Evolutionary conservation across 2,329 filamentous ascomycete genomes (phyloP).

Genomic region (Simplicillium aogashimaense): DNA sequence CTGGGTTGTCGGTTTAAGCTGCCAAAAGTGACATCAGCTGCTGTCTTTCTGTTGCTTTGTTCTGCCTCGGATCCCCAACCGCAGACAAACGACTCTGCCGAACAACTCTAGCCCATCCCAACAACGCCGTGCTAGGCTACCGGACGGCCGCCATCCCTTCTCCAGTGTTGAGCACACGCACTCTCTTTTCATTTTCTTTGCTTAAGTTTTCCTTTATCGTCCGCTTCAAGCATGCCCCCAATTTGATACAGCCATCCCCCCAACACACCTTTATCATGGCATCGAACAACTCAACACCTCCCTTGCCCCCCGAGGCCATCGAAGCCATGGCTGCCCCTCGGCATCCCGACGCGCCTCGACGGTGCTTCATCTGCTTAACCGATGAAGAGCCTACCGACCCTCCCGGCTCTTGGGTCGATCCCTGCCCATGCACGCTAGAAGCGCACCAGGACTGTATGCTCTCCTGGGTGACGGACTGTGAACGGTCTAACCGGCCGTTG

Average conservation of each 20-base stretch:
- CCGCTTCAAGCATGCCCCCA: too few species aligned
- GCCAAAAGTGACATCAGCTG: background rate
- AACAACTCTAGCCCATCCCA: too few species aligned
- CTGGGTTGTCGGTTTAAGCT: background rate
- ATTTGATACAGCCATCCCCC: too few species aligned
- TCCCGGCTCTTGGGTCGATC: slow-evolving; percentile 63
- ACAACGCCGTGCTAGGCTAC: too few species aligned
- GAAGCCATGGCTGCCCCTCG: slow-evolving; percentile 9
- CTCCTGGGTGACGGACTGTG: slow-evolving; percentile 87
- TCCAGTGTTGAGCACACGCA: too few species aligned
- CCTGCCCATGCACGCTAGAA: slow-evolving; percentile 82
- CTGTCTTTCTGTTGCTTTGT: background rate
- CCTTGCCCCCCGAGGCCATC: slow-evolving; percentile 8
- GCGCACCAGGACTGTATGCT: slow-evolving; percentile 86
- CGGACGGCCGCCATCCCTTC: too few species aligned
- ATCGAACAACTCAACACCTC: background rate
- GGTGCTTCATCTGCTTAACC: slow-evolving; percentile 55
- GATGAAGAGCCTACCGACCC: slow-evolving; percentile 40
- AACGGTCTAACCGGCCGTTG: slow-evolving; percentile 56
- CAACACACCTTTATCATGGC: too few species aligned
- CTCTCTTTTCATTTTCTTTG: too few species aligned
- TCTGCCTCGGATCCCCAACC: too few species aligned
- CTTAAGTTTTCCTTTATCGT: too few species aligned
- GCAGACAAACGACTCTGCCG: too few species aligned
- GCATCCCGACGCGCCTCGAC: slow-evolving; percentile 21